Evolutionary conservation across 1,139 yeast species (phyloP).

Genomic region (Saccharomyces hybrid): DNA sequence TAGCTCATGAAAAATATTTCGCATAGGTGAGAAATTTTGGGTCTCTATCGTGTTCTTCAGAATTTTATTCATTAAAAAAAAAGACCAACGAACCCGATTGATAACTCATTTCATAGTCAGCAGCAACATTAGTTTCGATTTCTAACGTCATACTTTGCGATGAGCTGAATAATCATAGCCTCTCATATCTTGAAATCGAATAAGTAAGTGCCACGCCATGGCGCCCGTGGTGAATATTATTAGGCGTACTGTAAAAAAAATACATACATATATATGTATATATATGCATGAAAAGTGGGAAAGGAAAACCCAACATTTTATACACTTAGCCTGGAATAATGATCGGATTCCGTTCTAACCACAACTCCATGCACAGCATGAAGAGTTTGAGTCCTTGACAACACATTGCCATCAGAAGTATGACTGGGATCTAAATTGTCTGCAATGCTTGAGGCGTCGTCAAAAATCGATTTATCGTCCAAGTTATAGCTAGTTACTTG

Average conservation of each 20-base stretch:
- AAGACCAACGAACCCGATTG: too few relatives aligned
- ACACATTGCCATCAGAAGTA: neutral
- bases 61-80: too few relatives aligned
- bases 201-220: neutral
- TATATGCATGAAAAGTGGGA: too few relatives aligned
- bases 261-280: neutral
- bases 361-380: constrained; percentile 13
- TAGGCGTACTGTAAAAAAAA: neutral
- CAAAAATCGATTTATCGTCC: neutral
- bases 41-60: too few relatives aligned
- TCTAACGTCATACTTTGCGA: too few relatives aligned
- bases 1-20: too few relatives aligned
- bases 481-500: neutral
- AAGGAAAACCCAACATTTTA: too few relatives aligned
- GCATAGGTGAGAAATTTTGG: too few relatives aligned
- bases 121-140: too few relatives aligned
- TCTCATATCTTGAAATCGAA: too few relatives aligned
- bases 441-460: neutral
- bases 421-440: neutral
- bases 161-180: too few relatives aligned
- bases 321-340: neutral
- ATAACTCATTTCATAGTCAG: too few relatives aligned
- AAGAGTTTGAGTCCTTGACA: neutral
- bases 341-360: constrained; percentile 3
- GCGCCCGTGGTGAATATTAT: neutral